Conservation (phyloP, 1,284 basidiomycete species). For the Wallemia mellicola region DNA sequence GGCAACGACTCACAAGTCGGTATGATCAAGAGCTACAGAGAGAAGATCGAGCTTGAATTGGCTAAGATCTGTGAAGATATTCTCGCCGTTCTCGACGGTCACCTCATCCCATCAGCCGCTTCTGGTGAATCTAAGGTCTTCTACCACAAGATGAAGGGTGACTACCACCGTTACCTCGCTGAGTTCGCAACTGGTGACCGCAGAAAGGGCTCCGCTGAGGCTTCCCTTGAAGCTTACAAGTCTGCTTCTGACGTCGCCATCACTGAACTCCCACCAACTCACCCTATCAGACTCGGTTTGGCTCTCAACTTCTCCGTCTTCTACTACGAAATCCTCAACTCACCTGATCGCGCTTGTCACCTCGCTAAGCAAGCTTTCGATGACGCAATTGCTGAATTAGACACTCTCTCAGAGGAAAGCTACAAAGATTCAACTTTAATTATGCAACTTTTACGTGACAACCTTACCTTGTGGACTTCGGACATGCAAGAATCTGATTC, state of each 20-base stretch:
- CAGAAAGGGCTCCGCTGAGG: slow-evolving; percentile 93
- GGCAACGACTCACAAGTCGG: slow-evolving; percentile 89
- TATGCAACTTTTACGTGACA: slow-evolving; percentile 97
- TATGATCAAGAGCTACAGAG: slow-evolving; percentile 97
- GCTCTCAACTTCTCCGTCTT: slow-evolving; percentile 99
- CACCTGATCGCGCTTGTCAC: slow-evolving; percentile 94
- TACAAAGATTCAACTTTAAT: slow-evolving; percentile 98
- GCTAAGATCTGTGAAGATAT: slow-evolving; percentile 99
- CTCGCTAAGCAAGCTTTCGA: slow-evolving; percentile 99
- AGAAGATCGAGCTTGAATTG: slow-evolving; percentile 94
- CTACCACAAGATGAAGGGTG: slow-evolving; percentile 99
- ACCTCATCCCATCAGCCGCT: slow-evolving; percentile 92
- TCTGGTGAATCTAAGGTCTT: slow-evolving; percentile 98
- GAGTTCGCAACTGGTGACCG: slow-evolving; percentile 98
- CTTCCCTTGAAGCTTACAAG: slow-evolving; percentile 98
- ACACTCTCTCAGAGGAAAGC: slow-evolving; percentile 95
- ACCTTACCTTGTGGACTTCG: slow-evolving; percentile 91
- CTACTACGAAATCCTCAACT: slow-evolving; percentile 99
- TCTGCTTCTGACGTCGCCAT: slow-evolving; percentile 92
- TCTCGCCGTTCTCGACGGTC: slow-evolving; percentile 90
- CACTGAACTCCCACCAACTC: slow-evolving; percentile 89
- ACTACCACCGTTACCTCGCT: slow-evolving; percentile 99
- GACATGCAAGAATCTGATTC: slow-evolving; percentile 35
- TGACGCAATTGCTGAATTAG: slow-evolving; percentile 97
- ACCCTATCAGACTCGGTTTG: slow-evolving; percentile 96